These are phyloP conservation scores for Endothia cerciana DNA, from an alignment of 2,329 filamentous ascomycete genomes.

Conservation along the genomic window DNA sequence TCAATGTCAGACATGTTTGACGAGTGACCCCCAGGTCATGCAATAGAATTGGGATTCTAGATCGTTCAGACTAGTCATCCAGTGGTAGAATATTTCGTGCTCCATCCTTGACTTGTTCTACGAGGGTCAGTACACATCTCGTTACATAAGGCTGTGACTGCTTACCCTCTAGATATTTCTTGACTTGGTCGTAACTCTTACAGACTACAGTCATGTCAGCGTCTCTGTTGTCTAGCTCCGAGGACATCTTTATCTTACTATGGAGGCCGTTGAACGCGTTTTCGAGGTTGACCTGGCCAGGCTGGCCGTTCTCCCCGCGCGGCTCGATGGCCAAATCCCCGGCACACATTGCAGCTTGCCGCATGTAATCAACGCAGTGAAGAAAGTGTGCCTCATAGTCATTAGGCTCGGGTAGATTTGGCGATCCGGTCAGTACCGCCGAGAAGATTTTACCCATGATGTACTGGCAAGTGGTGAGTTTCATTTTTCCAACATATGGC, in stretches of 20 bases:
- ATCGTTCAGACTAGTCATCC: conserved; percentile 3
- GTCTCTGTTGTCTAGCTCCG: not conserved
- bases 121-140: not conserved
- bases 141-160: not conserved
- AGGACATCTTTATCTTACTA: conserved; percentile 23
- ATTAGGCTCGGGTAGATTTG: conserved; percentile 19
- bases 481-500: not conserved
- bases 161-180: conserved; percentile 32
- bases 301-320: conserved; percentile 31
- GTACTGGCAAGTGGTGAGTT: conserved; percentile 32
- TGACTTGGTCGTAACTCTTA: conserved; percentile 34
- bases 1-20: not conserved
- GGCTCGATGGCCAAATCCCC: conserved; percentile 35
- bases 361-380: conserved; percentile 39
- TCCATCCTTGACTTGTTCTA: conserved; percentile 22
- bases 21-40: not conserved
- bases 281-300: conserved; percentile 32
- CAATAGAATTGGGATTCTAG: no score
- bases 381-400: conserved; percentile 43
- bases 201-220: conserved; percentile 29
- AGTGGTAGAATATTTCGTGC: conserved; percentile 23
- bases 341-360: conserved; percentile 35
- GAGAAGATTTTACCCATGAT: conserved; percentile 42
- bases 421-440: conserved; percentile 30
- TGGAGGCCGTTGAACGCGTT: conserved; percentile 34